Conservation (phyloP, 306 rosid species). For the Cicer yamashitae region DNA sequence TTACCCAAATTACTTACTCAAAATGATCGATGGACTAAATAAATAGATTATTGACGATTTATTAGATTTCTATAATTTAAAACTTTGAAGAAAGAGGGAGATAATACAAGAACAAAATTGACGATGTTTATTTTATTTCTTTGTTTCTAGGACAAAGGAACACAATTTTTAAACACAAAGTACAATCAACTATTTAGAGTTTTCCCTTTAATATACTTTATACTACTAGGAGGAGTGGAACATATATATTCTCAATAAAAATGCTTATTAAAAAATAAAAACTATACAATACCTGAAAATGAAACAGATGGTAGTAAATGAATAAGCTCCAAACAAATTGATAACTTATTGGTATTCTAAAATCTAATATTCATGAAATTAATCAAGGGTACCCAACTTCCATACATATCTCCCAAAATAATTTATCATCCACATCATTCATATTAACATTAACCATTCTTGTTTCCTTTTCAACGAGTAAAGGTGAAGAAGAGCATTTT, state of each 20-base stretch:
- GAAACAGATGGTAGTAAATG: background rate
- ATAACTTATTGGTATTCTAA: constrained; percentile 6
- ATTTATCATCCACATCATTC: constrained; percentile 57
- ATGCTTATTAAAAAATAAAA: background rate
- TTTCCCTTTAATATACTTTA: too few species aligned
- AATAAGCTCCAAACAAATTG: constrained; percentile 22
- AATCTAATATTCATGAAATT: constrained; percentile 18
- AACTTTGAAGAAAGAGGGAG: too few species aligned
- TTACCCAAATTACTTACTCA: too few species aligned
- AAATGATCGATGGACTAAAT: too few species aligned
- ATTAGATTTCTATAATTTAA: too few species aligned
- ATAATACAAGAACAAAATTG: too few species aligned
- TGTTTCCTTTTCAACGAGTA: constrained; percentile 38
- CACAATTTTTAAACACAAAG: background rate
- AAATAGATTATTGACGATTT: too few species aligned
- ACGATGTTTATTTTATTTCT: too few species aligned
- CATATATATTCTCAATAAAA: background rate
- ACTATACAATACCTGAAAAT: background rate
- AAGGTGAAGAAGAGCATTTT: constrained; percentile 41
- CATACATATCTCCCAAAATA: constrained; percentile 68
- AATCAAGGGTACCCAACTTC: constrained; percentile 59
- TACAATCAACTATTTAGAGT: too few species aligned
- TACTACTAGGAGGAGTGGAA: background rate
- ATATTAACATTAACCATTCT: constrained; percentile 36
- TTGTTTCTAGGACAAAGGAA: too few species aligned